Evolutionary conservation across 768 basidiomycete species (phyloP), one percentile per base, ranked within the genome.

Genomic region (Lepiota venenata): DNA sequence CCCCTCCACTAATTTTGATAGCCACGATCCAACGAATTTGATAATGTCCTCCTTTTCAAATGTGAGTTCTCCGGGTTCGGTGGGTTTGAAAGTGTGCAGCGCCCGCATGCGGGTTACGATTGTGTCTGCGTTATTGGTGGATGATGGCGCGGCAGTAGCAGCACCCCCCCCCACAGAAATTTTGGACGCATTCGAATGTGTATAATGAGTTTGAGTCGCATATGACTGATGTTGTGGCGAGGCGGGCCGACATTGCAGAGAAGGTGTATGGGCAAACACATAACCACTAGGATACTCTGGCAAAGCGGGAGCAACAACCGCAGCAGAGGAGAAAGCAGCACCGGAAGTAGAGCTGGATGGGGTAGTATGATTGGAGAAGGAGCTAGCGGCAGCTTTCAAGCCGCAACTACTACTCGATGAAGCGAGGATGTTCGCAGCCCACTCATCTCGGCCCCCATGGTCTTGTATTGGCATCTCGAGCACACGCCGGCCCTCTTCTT

Each of bases 1-100:
- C 96, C 96, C 20, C 92, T 73, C 93, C 94, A 98, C 96, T 96
- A 98, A 65, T 97, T 93, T 62, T 91, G 88, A 69, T 96, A 96
- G 20, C 87, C 88, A 21, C 93, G 83, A 66, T 97, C 93, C n/a
- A 21, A 98, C 85, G 12, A 98, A 95, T 63, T 93, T 93, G 74
- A 98, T 93, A 42, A 96, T 76, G 59, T 97, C 95, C 1, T 93
- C 96, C 60, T 88, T 88, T 47, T 92, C 87, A 63, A 98, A 96
- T 1, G 87, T 84, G 1, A 98, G 79, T 66, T 98, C 96, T 10
- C 93, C 94, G 0, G 86, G 80, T 61, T 95, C 92, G 0, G 88
- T 85, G 0, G 93, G 87, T 45, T 89, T 84, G 60, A 98, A 98
- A 0, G 87, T 82, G 63, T 96, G 94, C 57, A 98, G 65, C 0